These are phyloP conservation scores for Silene coronaria DNA, from an alignment of 179 eudicot species.

Conservation along the genomic window DNA sequence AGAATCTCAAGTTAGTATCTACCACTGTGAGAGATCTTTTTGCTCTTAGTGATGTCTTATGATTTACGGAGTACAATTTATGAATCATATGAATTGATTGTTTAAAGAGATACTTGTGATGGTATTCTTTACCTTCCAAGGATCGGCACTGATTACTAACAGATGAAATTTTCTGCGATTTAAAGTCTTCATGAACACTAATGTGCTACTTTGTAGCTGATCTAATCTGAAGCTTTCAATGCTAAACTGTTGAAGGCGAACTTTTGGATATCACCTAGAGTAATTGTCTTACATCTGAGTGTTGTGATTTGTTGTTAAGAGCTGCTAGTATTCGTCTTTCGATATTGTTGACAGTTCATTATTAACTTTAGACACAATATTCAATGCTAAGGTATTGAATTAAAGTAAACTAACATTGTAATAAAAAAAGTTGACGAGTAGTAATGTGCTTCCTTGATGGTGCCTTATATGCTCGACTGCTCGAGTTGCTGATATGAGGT, in stretches of 20 bases:
- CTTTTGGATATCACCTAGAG: too few relatives aligned
- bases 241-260: not conserved
- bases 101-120: too few relatives aligned
- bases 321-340: not conserved
- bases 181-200: not conserved
- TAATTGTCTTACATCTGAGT: not conserved
- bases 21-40: not conserved
- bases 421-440: not conserved
- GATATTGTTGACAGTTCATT: not conserved
- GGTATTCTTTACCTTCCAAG: not conserved
- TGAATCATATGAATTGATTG: too few relatives aligned
- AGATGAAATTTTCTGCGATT: not conserved
- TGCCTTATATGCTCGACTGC: not conserved
- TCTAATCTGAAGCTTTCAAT: not conserved
- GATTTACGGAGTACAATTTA: too few relatives aligned
- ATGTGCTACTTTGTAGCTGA: not conserved
- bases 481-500: not conserved
- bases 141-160: not conserved
- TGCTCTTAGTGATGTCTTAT: conserved; percentile 2
- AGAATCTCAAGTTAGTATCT: conserved; percentile 10
- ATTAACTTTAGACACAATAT: not conserved
- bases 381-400: not conserved
- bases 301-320: not conserved
- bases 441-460: not conserved
- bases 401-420: not conserved